These are phyloP conservation scores for Lanmaoa pseudosensibilis DNA, from an alignment of 768 basidiomycete genomes.

Conservation along the genomic window DNA sequence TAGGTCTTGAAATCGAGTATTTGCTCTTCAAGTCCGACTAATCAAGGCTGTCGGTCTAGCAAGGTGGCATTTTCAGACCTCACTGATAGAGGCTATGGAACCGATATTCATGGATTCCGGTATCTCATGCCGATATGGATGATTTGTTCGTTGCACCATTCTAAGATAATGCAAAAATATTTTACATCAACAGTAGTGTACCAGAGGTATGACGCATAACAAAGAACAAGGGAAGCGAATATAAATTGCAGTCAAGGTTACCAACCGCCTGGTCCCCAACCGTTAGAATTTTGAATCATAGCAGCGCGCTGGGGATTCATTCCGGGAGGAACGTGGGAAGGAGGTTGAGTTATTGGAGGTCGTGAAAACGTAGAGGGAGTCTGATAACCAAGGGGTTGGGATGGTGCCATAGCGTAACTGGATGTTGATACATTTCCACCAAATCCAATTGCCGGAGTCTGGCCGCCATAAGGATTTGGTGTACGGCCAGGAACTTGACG, in stretches of 20 bases:
- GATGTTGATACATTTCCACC: constrained; percentile 29
- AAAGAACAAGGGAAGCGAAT: constrained; percentile 17
- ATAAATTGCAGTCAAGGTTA: constrained; percentile 26
- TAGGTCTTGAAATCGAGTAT: neutral
- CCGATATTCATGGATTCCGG: neutral
- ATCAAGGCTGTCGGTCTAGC: neutral
- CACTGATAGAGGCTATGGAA: no score
- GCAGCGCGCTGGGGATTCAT: constrained; percentile 70
- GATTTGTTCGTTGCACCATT: constrained; percentile 19
- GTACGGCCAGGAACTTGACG: constrained; percentile 68
- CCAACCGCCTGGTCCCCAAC: constrained; percentile 37
- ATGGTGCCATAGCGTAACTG: constrained; percentile 31
- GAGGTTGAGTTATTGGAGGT: constrained; percentile 41
- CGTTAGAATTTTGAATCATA: constrained; percentile 53
- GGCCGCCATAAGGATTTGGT: constrained; percentile 72
- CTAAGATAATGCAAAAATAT: constrained; percentile 23
- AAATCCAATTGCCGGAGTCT: constrained; percentile 35
- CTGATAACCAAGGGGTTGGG: constrained; percentile 44
- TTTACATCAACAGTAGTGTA: constrained; percentile 32
- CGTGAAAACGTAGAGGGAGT: constrained; percentile 39
- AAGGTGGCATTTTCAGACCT: neutral
- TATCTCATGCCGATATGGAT: neutral
- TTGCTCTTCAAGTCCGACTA: neutral
- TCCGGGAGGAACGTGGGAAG: constrained; percentile 50
- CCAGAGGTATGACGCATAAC: constrained; percentile 9